These are phyloP conservation scores for Corylus americana DNA, from an alignment of 306 rosid species.

Conservation along the genomic window DNA sequence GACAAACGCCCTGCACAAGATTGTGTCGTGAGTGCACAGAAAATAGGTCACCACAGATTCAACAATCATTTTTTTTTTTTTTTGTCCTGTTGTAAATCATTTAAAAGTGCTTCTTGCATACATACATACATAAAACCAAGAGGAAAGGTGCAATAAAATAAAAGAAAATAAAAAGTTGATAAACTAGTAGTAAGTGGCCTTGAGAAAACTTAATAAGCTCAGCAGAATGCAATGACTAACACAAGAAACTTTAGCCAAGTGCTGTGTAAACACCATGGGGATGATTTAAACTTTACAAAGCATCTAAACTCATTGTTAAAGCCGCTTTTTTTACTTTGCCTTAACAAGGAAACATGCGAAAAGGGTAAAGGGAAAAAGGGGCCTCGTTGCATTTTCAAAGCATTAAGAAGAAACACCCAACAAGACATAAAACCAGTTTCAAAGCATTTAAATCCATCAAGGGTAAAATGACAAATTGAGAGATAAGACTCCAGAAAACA, in stretches of 20 bases:
- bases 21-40: constrained; percentile 18
- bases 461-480: background rate
- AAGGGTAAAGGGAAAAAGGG: background rate
- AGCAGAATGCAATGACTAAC: background rate
- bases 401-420: background rate
- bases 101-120: too few relatives aligned
- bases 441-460: background rate
- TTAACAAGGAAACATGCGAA: background rate
- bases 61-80: background rate
- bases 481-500: background rate
- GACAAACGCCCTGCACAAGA: constrained; percentile 65
- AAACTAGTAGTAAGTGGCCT: too few relatives aligned
- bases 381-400: background rate
- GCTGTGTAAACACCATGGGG: background rate
- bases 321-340: background rate
- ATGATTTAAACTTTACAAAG: background rate
- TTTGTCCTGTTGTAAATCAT: too few relatives aligned
- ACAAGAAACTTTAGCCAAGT: background rate
- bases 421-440: background rate
- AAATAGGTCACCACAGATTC: background rate
- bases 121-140: too few relatives aligned
- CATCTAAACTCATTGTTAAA: background rate
- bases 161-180: too few relatives aligned
- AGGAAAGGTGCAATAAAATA: too few relatives aligned
- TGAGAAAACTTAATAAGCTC: background rate